Conservation (phyloP, 2,329 filamentous ascomycete species). For the Colletotrichum lindemuthianum region DNA sequence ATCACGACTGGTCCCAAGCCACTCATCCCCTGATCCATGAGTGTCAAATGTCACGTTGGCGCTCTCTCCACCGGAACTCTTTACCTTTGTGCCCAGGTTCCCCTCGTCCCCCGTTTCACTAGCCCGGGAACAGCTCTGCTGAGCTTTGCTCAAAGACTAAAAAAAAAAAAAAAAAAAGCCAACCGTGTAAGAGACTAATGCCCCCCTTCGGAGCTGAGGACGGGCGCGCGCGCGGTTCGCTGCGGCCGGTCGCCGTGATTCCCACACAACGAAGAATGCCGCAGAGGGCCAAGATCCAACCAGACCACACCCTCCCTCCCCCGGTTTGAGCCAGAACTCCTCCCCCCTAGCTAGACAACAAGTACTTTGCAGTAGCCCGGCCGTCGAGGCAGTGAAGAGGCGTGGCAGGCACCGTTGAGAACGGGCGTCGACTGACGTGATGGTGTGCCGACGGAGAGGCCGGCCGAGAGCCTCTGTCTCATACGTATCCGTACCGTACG, state of each 20-base stretch:
- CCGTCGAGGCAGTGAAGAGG: background rate
- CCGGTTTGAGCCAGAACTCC: background rate
- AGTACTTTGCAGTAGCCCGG: constrained; percentile 19
- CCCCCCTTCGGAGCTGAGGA: constrained; percentile 24
- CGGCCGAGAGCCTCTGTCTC: background rate
- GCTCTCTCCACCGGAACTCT: background rate
- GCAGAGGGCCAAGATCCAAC: constrained; percentile 13
- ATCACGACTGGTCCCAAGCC: background rate
- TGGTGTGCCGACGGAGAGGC: constrained; percentile 8
- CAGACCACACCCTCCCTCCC: background rate
- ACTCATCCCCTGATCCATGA: constrained; percentile 25
- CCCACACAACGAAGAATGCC: constrained; percentile 14
- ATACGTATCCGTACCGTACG: too few relatives aligned
- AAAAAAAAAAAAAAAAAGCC: constrained; percentile 11
- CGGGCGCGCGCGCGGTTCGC: constrained; percentile 1
- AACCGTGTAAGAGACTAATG: constrained; percentile 17
- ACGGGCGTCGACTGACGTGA: constrained; percentile 22
- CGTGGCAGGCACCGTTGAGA: constrained; percentile 1
- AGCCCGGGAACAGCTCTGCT: constrained; percentile 21
- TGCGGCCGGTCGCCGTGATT: constrained; percentile 3
- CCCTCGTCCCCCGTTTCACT: constrained; percentile 21
- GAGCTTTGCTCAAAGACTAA: constrained; percentile 13
- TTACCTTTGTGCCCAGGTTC: constrained; percentile 23
- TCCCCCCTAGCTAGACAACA: background rate
- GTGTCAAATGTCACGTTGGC: constrained; percentile 16